These are phyloP conservation scores for Pichia sp. DNA, from an alignment of 1,139 yeast species.

Conservation along the genomic window DNA sequence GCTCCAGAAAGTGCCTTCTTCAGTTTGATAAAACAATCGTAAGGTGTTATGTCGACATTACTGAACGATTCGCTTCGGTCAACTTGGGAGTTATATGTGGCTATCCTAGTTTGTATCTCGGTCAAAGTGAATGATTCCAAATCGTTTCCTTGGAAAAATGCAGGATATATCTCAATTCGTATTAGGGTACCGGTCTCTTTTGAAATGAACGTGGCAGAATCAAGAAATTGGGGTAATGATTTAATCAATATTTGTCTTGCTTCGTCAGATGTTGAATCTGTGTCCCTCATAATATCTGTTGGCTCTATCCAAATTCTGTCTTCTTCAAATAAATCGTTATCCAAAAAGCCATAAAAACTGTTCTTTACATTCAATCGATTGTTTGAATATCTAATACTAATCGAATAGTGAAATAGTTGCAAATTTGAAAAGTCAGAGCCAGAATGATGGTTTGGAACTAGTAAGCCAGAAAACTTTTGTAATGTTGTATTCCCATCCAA, in stretches of 20 bases:
- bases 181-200: constrained; percentile 39
- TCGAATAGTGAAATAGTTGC: constrained; percentile 26
- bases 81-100: constrained; percentile 31
- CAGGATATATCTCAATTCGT: constrained; percentile 40
- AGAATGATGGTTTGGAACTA: constrained; percentile 21
- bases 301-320: constrained; percentile 29
- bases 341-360: constrained; percentile 28
- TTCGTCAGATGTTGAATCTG: constrained; percentile 4
- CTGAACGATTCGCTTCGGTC: constrained; percentile 54
- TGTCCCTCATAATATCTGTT: constrained; percentile 15
- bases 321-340: constrained; percentile 34
- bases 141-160: constrained; percentile 37
- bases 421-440: constrained; percentile 18
- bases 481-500: constrained; percentile 7
- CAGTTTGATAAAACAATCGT: constrained; percentile 50
- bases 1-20: constrained; percentile 64
- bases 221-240: constrained; percentile 34
- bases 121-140: constrained; percentile 37
- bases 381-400: constrained; percentile 25
- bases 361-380: constrained; percentile 23
- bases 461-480: constrained; percentile 23
- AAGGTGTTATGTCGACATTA: constrained; percentile 38
- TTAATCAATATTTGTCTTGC: constrained; percentile 3
- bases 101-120: constrained; percentile 37
- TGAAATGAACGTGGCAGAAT: constrained; percentile 43